Evolutionary conservation across 1,284 basidiomycete species (phyloP), one percentile per base, ranked within the genome.

Genomic region (Salmacisia buchloeana): DNA sequence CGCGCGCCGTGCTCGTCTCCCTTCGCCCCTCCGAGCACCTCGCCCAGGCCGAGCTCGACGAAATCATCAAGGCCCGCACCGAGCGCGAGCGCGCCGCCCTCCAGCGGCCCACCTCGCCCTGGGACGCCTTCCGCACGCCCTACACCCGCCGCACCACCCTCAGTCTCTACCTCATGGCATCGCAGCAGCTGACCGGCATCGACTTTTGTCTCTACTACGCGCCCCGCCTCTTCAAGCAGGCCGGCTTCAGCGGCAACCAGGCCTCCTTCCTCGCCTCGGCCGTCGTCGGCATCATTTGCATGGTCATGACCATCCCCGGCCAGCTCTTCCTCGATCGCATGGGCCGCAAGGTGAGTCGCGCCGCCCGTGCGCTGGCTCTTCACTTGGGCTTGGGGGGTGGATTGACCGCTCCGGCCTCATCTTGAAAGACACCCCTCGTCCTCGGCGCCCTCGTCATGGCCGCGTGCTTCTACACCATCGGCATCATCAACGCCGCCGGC

Each of bases 241-340:
- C 49, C 3, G 49, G 49, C 4, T 54, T 54, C 29, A 31, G 34
- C 10, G 49, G 49, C 13, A 18, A 54, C 12, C 23, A 18, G 13
- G n/a, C 27, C 9, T 18, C 27, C 15, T 54, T 54, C 49, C 49
- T 54, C 27, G 25, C 49, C 18, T 54, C 49, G 6, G 49, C 49
- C 27, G 49, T 54, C 49, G 31, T 54, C 4, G 49, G 49, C 18
- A 27, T 54, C 29, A 27, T 54, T n/a, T 54, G 49, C 27, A 31
- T 54, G 15, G 49, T 54, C 49, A 18, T 29, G 15, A 54, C 49
- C 29, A 10, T 54, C 6, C 49, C 49, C 10, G 49, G 49, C 12
- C 49, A 54, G 29, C 31, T 54, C 49, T 54, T 33, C 49, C 49
- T 54, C 25, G 49, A 54, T 54, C 49, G 49, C 49, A 54, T 54